Percentiles rank a stretch among this genome's conserved stretches.
phyloP scores from a whole-genome alignment of 169 alveolate genomes.

The Cryptosporidium baileyi region DNA sequence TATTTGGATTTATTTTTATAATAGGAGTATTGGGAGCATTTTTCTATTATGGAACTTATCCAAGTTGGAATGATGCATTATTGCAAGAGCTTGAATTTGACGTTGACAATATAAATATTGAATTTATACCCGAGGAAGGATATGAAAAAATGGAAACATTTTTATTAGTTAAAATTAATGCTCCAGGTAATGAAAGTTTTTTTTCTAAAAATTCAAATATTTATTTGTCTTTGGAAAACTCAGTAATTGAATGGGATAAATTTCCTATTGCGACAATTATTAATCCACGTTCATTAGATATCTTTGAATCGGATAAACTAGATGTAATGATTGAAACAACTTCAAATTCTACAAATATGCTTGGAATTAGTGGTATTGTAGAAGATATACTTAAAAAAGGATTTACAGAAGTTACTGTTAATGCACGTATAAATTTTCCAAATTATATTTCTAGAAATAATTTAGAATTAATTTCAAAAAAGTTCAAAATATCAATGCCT shows the following conservation, averaged over 20 bases:
- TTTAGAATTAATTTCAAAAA: background rate
- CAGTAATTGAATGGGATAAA: constrained; percentile 41
- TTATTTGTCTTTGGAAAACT: background rate
- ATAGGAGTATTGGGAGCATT: constrained; percentile 45
- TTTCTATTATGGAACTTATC: constrained; percentile 16
- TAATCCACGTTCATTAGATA: constrained; percentile 42
- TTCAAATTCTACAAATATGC: constrained; percentile 39
- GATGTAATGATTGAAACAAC: constrained; percentile 16
- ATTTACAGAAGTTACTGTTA: constrained; percentile 1
- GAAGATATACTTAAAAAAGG: constrained; percentile 59
- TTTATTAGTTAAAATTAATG: constrained; percentile 8
- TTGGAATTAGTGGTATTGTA: constrained; percentile 39
- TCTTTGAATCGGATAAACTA: constrained; percentile 31
- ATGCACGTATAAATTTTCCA: background rate
- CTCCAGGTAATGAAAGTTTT: constrained; percentile 3
- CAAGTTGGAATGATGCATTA: background rate
- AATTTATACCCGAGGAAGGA: constrained; percentile 11
- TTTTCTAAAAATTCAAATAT: background rate
- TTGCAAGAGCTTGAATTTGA: constrained; percentile 24
- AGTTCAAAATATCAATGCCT: constrained; percentile 48
- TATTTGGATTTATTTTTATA: constrained; percentile 5
- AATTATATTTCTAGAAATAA: background rate
- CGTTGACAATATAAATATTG: constrained; percentile 18
- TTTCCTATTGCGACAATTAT: constrained; percentile 23
- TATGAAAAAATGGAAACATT: constrained; percentile 16